Evolutionary conservation across 306 rosid species (phyloP).

Genomic region (Hylodesmum podocarpum): DNA sequence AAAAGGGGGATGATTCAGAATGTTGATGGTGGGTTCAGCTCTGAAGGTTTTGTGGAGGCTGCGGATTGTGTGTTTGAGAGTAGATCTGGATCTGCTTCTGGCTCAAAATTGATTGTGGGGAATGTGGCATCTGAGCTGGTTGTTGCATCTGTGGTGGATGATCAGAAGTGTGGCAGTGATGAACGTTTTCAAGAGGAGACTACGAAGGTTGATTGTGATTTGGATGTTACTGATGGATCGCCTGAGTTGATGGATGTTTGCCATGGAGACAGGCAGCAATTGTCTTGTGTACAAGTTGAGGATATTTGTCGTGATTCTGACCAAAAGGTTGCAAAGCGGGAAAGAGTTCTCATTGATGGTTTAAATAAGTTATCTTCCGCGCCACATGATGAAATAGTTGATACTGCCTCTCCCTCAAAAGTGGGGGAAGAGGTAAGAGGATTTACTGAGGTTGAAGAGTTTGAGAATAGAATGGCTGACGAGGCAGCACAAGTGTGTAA

Average conservation of each 20-base stretch:
- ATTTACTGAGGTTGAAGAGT: constrained; percentile 24
- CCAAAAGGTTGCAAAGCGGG: constrained; percentile 42
- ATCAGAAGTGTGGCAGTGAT: constrained; percentile 25
- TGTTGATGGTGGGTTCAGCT: constrained; percentile 44
- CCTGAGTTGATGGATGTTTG: constrained; percentile 30
- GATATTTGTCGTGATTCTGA: constrained; percentile 31
- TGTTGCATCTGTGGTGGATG: constrained; percentile 36
- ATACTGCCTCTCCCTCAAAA: constrained; percentile 27
- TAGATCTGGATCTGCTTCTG: constrained; percentile 40
- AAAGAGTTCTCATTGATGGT: constrained; percentile 30
- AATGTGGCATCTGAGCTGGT: constrained; percentile 24
- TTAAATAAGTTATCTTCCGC: constrained; percentile 43
- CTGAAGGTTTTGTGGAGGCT: constrained; percentile 30
- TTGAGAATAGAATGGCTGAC: constrained; percentile 27
- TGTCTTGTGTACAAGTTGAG: constrained; percentile 29
- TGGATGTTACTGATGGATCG: constrained; percentile 37
- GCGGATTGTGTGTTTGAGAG: constrained; percentile 24
- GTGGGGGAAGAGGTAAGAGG: constrained; percentile 36
- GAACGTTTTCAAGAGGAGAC: constrained; percentile 35
- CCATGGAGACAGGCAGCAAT: constrained; percentile 42
- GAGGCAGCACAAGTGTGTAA: constrained; percentile 27
- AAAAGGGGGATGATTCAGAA: constrained; percentile 35
- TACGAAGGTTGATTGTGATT: constrained; percentile 28
- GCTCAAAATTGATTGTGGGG: constrained; percentile 12
- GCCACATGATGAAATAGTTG: constrained; percentile 35